Evolutionary conservation across 352 stramenopile genomes (phyloP).

Genomic region (Globisporangium megalacanthum): DNA sequence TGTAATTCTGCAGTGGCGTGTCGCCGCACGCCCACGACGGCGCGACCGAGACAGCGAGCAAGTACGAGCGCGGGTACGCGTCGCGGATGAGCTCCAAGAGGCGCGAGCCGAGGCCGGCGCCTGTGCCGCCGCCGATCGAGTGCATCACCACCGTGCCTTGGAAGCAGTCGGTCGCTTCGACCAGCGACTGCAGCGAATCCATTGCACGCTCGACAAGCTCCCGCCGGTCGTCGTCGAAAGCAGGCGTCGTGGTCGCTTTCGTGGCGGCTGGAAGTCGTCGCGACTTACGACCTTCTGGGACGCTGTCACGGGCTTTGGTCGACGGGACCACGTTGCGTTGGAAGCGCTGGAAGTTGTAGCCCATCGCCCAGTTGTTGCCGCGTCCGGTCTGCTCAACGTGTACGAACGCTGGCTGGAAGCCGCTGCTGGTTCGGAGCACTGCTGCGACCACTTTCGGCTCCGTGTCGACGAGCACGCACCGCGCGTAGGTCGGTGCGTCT

Average conservation of each 20-base stretch:
- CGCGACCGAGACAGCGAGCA: slow-evolving; percentile 62
- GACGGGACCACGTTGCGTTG: slow-evolving; percentile 27
- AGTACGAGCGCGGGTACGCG: slow-evolving; percentile 62
- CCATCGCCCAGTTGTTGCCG: slow-evolving; percentile 89
- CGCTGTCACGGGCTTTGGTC: slow-evolving; percentile 1
- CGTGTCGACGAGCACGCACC: slow-evolving; percentile 74
- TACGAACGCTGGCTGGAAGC: slow-evolving; percentile 36
- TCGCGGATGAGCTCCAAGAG: slow-evolving; percentile 81
- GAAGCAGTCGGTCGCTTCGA: slow-evolving; percentile 65
- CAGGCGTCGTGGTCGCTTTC: too few species aligned
- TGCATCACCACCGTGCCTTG: slow-evolving; percentile 75
- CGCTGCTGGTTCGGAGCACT: slow-evolving; percentile 11
- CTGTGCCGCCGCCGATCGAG: slow-evolving; percentile 78
- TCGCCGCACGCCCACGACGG: slow-evolving; percentile 58
- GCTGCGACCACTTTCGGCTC: slow-evolving; percentile 69
- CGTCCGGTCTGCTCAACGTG: slow-evolving; percentile 67
- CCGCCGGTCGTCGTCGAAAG: slow-evolving; percentile 20
- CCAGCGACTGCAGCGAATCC: slow-evolving; percentile 68
- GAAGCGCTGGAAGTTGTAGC: slow-evolving; percentile 57
- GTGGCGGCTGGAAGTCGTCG: not conserved
- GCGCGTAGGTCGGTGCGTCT: slow-evolving; percentile 22
- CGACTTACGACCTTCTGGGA: not conserved
- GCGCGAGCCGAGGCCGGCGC: slow-evolving; percentile 72
- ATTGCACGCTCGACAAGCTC: slow-evolving; percentile 65
- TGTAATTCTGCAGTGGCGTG: slow-evolving; percentile 86